phyloP scores from a whole-genome alignment of 352 stramenopile species.

The Pythium rhizo-oryzae region DNA sequence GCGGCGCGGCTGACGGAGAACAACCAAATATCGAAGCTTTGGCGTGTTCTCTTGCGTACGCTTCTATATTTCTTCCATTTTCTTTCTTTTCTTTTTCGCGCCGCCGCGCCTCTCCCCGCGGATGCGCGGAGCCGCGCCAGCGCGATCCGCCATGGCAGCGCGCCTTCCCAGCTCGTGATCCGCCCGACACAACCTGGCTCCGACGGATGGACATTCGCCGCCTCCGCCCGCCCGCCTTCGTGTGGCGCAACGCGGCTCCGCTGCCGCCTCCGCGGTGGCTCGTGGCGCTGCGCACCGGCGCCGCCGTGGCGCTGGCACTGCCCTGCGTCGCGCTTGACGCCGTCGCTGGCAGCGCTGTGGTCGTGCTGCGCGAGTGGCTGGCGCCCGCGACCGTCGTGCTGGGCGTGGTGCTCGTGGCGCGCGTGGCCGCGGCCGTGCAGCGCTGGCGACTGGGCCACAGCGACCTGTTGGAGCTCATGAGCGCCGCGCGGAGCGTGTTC shows the following conservation, averaged over 20 bases:
- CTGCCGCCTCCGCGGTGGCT: background rate
- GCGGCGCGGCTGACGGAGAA: no score
- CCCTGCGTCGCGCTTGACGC: background rate
- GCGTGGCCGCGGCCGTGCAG: slow-evolving; percentile 41
- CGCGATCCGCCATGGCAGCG: no score
- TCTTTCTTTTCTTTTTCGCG: background rate
- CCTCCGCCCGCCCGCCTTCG: background rate
- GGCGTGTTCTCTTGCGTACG: background rate
- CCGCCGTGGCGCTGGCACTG: background rate
- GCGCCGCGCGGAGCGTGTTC: slow-evolving; percentile 44
- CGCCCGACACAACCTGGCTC: no score
- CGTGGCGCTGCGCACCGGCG: background rate
- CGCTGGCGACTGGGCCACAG: slow-evolving; percentile 53
- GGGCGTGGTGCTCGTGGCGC: slow-evolving; percentile 43
- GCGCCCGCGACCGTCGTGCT: slow-evolving; percentile 40
- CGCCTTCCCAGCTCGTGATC: no score
- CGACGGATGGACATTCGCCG: background rate
- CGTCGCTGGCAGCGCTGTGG: background rate
- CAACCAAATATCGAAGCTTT: no score
- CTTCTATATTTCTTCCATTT: slow-evolving; percentile 1
- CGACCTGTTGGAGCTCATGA: slow-evolving; percentile 42
- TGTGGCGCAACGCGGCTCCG: background rate
- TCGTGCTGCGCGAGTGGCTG: slow-evolving; percentile 37
- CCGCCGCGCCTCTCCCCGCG: no score
- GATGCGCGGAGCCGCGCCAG: no score